These are phyloP conservation scores for Yueomyces sp. DNA, from an alignment of 805 yeast species.

Conservation along the genomic window DNA sequence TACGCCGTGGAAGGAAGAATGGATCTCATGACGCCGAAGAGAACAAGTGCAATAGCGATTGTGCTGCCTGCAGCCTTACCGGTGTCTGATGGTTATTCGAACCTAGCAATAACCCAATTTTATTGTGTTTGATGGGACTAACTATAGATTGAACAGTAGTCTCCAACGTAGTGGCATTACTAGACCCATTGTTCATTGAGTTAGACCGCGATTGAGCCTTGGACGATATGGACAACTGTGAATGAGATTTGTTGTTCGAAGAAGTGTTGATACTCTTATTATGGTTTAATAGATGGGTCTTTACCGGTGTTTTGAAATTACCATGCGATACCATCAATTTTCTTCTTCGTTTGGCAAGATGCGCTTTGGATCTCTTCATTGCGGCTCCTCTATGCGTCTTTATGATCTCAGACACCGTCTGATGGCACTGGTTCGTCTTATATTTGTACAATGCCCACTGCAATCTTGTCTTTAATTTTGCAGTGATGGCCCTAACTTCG, in stretches of 20 bases:
- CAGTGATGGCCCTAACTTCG: conserved; percentile 2
- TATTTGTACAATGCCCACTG: conserved; percentile 41
- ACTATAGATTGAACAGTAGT: neutral
- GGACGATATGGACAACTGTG: neutral
- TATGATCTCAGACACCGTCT: conserved; percentile 1
- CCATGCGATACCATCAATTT: conserved; percentile 18
- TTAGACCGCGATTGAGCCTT: too few species aligned
- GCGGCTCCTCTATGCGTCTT: too few species aligned
- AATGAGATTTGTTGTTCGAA: neutral
- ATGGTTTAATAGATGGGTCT: neutral
- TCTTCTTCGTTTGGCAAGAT: conserved; percentile 7
- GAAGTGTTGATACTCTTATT: neutral
- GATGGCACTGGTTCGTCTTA: conserved; percentile 31
- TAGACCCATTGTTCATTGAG: neutral
- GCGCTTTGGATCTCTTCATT: neutral
- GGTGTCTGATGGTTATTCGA: conserved; percentile 17
- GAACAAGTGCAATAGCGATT: conserved; percentile 21
- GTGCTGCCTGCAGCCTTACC: conserved; percentile 24
- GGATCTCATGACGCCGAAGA: conserved; percentile 6
- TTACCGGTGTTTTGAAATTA: conserved; percentile 14
- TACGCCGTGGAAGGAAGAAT: too few species aligned
- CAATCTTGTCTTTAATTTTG: conserved; percentile 33
- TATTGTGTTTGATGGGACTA: neutral
- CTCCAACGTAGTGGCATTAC: neutral
- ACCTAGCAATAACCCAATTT: neutral